Base-by-base conservation (phyloP, 805 yeast genomes). In the Zygosaccharomyces bisporus region DNA sequence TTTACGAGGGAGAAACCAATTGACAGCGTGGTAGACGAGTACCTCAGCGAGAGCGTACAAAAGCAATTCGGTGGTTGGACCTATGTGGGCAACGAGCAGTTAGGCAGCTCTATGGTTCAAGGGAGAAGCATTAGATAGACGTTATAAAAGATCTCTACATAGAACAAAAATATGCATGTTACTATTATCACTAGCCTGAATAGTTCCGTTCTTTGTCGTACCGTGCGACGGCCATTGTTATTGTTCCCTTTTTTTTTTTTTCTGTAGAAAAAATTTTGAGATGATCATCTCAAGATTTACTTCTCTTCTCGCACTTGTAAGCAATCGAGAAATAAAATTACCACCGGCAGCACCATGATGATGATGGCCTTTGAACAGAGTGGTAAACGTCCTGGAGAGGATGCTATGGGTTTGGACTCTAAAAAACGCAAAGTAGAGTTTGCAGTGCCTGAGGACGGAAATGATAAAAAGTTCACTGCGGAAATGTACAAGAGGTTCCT, bases 21-120 rank as follows among this genome's bases (percentile, higher is more conserved):
- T 54, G 99, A 93, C 63, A 86, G 95, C 50, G 97, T 93, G 9
- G 96, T 90, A 13, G 95, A 90, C 63, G 95, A 87, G 59, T 87
- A 77, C 54, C 74, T 93, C 50, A 86, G 95, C 58, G 98, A 89
- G 56, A 80, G 90, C 56, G 96, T 93, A n/a, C 99, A 93, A 67
- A 81, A 85, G 62, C 98, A 93, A 68, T 93, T 93, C 72, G 98
- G 96, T 37, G 98, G 99, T 5, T 93, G 99, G 99, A 91, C 98
- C 2, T 91, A 90, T 66, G 86, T 83, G 38, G 95, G 93, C 2
- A 81, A 75, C 39, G 76, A 72, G 47, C 73, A 70, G 45, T 47
- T 72, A 29, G 73, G 73, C 14, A 65, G 63, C 41, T 60, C 66
- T 19, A 56, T 60, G 61, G 50, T 54, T 2, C 67, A 62, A 38